phyloP scores from a whole-genome alignment of 2,329 filamentous ascomycete species.

The Fonsecaea pugnacius region DNA sequence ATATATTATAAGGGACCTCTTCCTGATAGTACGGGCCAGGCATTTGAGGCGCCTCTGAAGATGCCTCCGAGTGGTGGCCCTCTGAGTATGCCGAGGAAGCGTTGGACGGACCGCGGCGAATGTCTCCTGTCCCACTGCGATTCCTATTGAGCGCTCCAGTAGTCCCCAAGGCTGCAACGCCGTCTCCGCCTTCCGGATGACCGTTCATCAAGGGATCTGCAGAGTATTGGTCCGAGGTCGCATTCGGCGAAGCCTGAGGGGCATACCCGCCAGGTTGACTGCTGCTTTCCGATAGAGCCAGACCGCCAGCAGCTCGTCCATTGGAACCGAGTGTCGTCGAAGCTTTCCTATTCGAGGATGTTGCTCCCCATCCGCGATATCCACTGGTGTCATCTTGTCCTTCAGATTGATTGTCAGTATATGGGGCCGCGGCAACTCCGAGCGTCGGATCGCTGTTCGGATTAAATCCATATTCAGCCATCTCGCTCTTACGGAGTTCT shows the following conservation, averaged over 20 bases:
- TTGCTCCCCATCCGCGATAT: slow-evolving; percentile 93
- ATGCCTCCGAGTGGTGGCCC: slow-evolving; percentile 61
- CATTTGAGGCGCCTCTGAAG: slow-evolving; percentile 56
- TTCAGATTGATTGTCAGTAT: slow-evolving; percentile 64
- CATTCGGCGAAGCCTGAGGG: slow-evolving; percentile 64
- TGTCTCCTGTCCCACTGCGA: slow-evolving; percentile 61
- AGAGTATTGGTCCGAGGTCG: slow-evolving; percentile 70
- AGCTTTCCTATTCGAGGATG: slow-evolving; percentile 76
- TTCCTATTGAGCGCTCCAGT: slow-evolving; percentile 26
- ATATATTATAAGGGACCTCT: slow-evolving; percentile 58
- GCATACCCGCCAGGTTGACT: slow-evolving; percentile 59
- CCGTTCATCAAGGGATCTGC: slow-evolving; percentile 62
- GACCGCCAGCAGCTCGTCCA: slow-evolving; percentile 59
- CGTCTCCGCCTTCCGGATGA: slow-evolving; percentile 33
- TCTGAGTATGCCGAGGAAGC: slow-evolving; percentile 94
- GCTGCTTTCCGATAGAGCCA: slow-evolving; percentile 72
- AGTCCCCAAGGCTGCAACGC: slow-evolving; percentile 66
- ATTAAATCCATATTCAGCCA: slow-evolving; percentile 96
- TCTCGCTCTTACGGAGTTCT: slow-evolving; percentile 89
- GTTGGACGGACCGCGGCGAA: slow-evolving; percentile 89
- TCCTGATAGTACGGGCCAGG: slow-evolving; percentile 58
- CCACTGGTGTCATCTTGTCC: slow-evolving; percentile 80
- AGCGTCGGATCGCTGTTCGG: slow-evolving; percentile 93
- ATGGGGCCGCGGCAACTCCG: slow-evolving; percentile 53
- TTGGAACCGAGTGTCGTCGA: slow-evolving; percentile 83